Evolutionary conservation across 2,329 filamentous ascomycete genomes (phyloP).

Genomic region (Delphinella strobiligena): DNA sequence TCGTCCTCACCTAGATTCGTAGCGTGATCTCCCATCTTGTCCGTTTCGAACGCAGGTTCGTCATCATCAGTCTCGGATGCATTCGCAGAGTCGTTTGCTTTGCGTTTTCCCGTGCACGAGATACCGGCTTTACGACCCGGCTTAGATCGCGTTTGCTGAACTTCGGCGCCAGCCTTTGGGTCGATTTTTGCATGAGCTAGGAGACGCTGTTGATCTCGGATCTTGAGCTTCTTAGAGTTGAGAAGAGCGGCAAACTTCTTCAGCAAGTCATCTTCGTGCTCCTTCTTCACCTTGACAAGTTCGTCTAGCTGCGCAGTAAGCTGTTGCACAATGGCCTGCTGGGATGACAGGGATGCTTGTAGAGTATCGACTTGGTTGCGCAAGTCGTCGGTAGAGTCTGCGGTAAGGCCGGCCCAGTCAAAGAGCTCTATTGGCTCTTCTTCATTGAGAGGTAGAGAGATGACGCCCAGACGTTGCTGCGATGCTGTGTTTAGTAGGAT

Average conservation of each 20-base stretch:
- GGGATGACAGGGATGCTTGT: constrained; percentile 23
- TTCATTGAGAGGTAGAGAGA: constrained; percentile 44
- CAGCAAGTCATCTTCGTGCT: constrained; percentile 54
- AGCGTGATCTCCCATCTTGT: not conserved
- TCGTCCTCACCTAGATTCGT: constrained; percentile 10
- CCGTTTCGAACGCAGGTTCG: not conserved
- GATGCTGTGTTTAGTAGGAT: constrained; percentile 3
- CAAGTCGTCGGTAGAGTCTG: constrained; percentile 29
- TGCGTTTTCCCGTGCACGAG: constrained; percentile 21
- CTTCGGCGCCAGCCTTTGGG: constrained; percentile 22
- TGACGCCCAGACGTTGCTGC: constrained; percentile 57
- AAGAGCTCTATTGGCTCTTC: constrained; percentile 52
- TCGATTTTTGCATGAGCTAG: constrained; percentile 49
- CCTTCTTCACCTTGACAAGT: constrained; percentile 52
- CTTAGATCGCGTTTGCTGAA: constrained; percentile 3
- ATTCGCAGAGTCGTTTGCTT: constrained; percentile 10
- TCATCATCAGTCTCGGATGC: constrained; percentile 11
- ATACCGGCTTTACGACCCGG: constrained; percentile 12
- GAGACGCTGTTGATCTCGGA: constrained; percentile 58
- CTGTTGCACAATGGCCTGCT: constrained; percentile 45
- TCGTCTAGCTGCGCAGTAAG: constrained; percentile 54
- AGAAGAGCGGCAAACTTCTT: constrained; percentile 59
- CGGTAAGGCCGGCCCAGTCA: constrained; percentile 52
- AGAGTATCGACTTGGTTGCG: constrained; percentile 29
- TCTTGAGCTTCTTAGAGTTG: constrained; percentile 72